Percentiles rank a stretch among this genome's conserved stretches.
Conservation (phyloP, 192 early-diverging fungal genomes). For the Gaertneriomyces semiglobifer region DNA sequence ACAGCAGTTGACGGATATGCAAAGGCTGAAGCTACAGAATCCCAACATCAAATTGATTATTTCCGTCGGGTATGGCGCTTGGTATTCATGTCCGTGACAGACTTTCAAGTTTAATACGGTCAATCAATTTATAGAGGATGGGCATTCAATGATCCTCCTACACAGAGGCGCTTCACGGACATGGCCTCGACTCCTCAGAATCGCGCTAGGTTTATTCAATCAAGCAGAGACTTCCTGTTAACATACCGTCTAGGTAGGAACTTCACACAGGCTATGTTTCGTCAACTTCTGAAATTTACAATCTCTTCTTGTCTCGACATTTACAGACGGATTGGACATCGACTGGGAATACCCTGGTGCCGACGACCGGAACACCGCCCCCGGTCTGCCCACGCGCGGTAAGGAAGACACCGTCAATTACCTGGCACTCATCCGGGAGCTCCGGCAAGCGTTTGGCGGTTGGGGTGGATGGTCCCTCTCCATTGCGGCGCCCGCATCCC, state of each 20-base stretch:
- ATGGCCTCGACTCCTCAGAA: background rate
- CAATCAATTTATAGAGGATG: background rate
- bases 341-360: constrained; percentile 75
- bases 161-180: background rate
- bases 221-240: no score
- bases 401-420: constrained; percentile 63
- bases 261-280: no score
- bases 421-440: constrained; percentile 52
- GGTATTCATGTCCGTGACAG: no score
- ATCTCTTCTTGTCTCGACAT: background rate
- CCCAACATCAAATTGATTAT: no score
- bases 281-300: constrained; percentile 2
- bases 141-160: background rate
- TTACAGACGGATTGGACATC: constrained; percentile 67
- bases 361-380: constrained; percentile 54
- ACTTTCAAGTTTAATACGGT: no score
- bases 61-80: no score
- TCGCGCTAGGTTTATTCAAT: background rate
- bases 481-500: constrained; percentile 56
- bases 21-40: no score
- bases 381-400: no score
- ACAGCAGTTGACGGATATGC: no score
- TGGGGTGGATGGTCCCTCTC: constrained; percentile 55
- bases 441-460: no score
- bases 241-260: no score